Base-by-base conservation (phyloP, 1,284 basidiomycete genomes). In the Fistulinella staudtii region DNA sequence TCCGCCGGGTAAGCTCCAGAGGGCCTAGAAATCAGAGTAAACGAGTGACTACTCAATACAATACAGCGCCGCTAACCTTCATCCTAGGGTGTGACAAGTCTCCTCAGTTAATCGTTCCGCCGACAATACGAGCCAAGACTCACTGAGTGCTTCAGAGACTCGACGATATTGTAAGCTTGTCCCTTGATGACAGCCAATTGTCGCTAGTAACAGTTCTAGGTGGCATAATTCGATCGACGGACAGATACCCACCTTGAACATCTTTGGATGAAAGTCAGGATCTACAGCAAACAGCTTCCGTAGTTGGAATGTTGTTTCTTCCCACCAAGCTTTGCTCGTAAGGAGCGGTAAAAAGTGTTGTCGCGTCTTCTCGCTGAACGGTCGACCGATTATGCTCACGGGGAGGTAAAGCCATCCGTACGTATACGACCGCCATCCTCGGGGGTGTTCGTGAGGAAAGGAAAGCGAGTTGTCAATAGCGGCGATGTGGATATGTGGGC, bases 381-480 rank as follows among this genome's bases (percentile, higher is more conserved):
- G 90, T 41, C 77, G 73, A 13, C 89, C 89, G 55, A 95, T 90
- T 45, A 93, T 65, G 48, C 84, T 89, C 38, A 92, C 86, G 0
- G 91, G 91, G 8, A 95, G 76, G 61, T 85, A 92, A 24, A 96
- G 68, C 92, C 92, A 93, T 23, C 93, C 93, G 57, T 92, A 95
- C 0, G 90, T 90, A 60, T 90, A 94, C 18, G 85, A 84, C 28
- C 93, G 78, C 85, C 91, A 93, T 20, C 92, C 92, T 51, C 82
- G 79, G 0, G 92, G 93, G 57, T 94, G 87, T 57, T 89, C 85
- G 52, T 89, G 87, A 31, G 88, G 93, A 60, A 94, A 96, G 1
- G 89, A 90, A 21, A 96, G 76, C 1, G 89, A 93, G 61, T 95
- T 95, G 61, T 95, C 93, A 49, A 95, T 95, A 9, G 93, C 93